phyloP scores from a whole-genome alignment of 495 filamentous ascomycete species.

The Pseudomonodictys pantanalensis region DNA sequence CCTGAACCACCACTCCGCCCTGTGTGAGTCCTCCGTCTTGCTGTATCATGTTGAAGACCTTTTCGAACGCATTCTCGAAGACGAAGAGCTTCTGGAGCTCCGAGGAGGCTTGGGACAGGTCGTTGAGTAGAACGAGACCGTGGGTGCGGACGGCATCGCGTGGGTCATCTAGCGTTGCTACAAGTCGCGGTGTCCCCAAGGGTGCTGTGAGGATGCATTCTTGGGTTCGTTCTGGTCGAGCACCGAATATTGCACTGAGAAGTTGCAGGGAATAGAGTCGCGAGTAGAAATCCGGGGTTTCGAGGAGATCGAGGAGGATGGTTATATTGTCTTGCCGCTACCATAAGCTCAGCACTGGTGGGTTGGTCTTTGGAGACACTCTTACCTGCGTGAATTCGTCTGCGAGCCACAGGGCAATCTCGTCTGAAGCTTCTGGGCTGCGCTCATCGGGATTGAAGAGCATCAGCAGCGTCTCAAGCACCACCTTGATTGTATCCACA shows the following conservation, averaged over 20 bases:
- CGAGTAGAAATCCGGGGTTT: conserved; percentile 85
- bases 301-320: conserved; percentile 81
- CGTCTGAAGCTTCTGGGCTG: conserved; percentile 91
- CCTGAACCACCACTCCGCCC: conserved; percentile 87
- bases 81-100: conserved; percentile 93
- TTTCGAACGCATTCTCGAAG: conserved; percentile 90
- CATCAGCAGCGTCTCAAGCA: conserved; percentile 91
- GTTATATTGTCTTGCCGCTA: conserved; percentile 96
- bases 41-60: conserved; percentile 76
- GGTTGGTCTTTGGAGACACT: not conserved
- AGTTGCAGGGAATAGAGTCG: conserved; percentile 90
- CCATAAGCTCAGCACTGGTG: conserved; percentile 46
- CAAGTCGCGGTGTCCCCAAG: conserved; percentile 81
- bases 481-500: conserved; percentile 92
- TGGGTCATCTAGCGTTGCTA: conserved; percentile 75
- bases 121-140: conserved; percentile 64
- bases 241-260: conserved; percentile 78
- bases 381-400: conserved; percentile 94
- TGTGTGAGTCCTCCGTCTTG: conserved; percentile 76
- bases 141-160: conserved; percentile 85
- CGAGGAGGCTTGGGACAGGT: conserved; percentile 65
- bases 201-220: conserved; percentile 89
- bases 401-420: conserved; percentile 93
- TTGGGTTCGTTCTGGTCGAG: conserved; percentile 89
- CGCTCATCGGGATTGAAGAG: conserved; percentile 74